Base-by-base conservation (phyloP, 139 green algal genomes). In the Bryopsis sp. region DNA sequence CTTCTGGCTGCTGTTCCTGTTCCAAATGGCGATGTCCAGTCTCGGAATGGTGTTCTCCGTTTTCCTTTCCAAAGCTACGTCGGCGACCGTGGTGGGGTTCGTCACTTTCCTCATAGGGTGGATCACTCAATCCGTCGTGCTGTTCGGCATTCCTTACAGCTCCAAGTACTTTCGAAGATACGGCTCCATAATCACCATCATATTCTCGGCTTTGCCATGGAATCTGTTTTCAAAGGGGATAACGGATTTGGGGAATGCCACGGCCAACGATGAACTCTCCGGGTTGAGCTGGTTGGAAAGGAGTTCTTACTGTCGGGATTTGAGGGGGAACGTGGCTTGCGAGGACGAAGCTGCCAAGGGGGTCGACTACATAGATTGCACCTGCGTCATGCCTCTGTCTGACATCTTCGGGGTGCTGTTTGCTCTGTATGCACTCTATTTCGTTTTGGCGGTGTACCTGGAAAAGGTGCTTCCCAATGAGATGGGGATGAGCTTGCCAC, bases 391-490 rank as follows among this genome's bases (percentile, higher is more conserved):
- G 60, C 63, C 78, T 0, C 32, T 96, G 7, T 75, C 76, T 37
- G 35, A 67, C 22, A 78, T 87, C 29, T 84, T 76, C 69, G 39
- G 64, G 1, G 59, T 74, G 15, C 67, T 84, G 61, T 31, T 82
- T 34, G 48, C 67, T 15, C 76, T 87, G 62, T 88, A 78, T 71
- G 1, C 81, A 1, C 71, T 70, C 28, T 96, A 90, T 74, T 80
- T 86, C n/a, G 1, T 88, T 24, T 68, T 90, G 31, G 90, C 83
- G 19, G 67, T 97, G 19, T 97, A 96, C 81, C 78, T 97, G 11
- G 86, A 95, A 82, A 94, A 95, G 71, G 79, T 97, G 11, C 48
- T 97, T 47, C 78, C 86, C 33, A 89, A 97, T 73, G 87, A 91
- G 60, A 74, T 82, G 59, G 81, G 80, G 57, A 38, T 74, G 35